Percentiles rank a stretch among this genome's conserved stretches.
Evolutionary conservation across 108 stramenopile genomes (phyloP).

Genomic region (Craspedostauros australis): DNA sequence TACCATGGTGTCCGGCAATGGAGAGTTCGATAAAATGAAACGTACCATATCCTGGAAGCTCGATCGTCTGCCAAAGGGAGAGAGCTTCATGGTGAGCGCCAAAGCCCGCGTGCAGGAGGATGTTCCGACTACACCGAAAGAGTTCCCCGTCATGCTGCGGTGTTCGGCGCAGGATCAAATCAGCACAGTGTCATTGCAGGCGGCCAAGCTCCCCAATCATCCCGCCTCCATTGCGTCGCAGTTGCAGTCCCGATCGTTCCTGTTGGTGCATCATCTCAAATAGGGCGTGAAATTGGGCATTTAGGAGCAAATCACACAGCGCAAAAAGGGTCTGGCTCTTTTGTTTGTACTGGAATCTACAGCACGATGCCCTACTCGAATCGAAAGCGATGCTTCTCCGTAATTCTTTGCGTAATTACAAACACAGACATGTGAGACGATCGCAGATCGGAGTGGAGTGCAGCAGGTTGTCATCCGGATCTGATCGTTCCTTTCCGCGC

Average conservation of each 20-base stretch:
- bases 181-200: constrained; percentile 31
- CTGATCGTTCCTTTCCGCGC: no score
- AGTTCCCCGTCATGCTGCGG: constrained; percentile 60
- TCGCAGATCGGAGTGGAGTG: no score
- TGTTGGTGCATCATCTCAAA: constrained; percentile 43
- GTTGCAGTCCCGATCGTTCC: constrained; percentile 19
- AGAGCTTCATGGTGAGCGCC: constrained; percentile 58
- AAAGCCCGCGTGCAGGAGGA: constrained; percentile 31
- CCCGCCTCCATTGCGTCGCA: constrained; percentile 21
- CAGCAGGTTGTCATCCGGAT: no score
- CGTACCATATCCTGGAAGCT: constrained; percentile 59
- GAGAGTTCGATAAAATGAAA: constrained; percentile 48
- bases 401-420: no score
- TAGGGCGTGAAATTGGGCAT: constrained; percentile 4
- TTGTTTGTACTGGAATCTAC: no score
- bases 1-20: constrained; percentile 44
- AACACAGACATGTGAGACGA: no score
- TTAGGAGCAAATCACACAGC: no score
- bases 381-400: no score
- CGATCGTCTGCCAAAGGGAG: constrained; percentile 46
- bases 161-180: constrained; percentile 67
- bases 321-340: no score
- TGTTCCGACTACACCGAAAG: constrained; percentile 5
- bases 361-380: no score
- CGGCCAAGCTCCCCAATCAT: constrained; percentile 21